Base-by-base conservation (phyloP, 202 grass and related monocot species). In the Panicum hallii region DNA sequence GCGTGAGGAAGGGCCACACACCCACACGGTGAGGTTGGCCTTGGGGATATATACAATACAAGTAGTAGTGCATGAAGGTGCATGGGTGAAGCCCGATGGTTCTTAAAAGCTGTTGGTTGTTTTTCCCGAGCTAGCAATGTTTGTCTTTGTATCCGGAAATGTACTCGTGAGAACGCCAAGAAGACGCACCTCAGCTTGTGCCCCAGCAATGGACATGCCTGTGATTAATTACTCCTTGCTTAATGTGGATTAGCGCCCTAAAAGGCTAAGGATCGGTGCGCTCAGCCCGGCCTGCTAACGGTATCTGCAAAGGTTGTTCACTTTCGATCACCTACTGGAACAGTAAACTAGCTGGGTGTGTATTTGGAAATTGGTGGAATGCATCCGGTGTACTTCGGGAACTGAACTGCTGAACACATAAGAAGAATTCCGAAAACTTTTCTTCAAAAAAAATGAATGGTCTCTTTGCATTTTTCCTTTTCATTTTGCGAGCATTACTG, bases 41-140 rank as follows among this genome's bases (percentile, higher is more conserved):
- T 84, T 90, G 85, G 81, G 47, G 72, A 71, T 90, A 87, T 90
- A 90, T 90, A 80, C 69, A 64, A 87, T 38, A 38, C 2, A 32
- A 32, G 36, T 38, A 38, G 36, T 38, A 38, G 75, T 56, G 69
- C 32, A 70, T 5, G 30, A 68, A 63, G 87, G 56, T 20, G 56
- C 81, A 58, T 75, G 75, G 53, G 36, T 80, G 55, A 65, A 79
- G 16, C 45, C 70, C 80, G 23, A 86, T 70, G 67, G 47, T 67
- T 80, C 62, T 87, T 15, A 79, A 90, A 87, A 77, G 67, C 4
- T 32, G 69, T 20, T 64, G 38, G 22, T 68, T 73, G 88, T 70
- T 83, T 63, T 49, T 68, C 74, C 42, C 79, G 76, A 86, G 69
- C 38, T 52, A 79, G 71, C 80, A 61, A 54, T 87, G 62, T 70